Base-by-base conservation (phyloP, 768 basidiomycete genomes). In the Mycena floridula region DNA sequence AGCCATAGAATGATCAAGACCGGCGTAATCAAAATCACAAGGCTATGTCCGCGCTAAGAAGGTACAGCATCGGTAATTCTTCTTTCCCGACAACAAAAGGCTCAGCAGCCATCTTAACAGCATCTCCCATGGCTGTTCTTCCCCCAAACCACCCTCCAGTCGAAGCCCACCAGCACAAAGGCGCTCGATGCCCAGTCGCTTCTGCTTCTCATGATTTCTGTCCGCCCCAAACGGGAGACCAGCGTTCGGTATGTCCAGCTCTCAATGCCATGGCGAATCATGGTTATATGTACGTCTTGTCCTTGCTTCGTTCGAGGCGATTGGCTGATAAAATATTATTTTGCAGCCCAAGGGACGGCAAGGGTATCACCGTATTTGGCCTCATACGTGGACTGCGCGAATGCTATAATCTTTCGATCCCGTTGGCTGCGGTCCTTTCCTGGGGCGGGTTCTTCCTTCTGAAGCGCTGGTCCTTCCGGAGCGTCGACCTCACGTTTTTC, bases 231-330 rank as follows among this genome's bases (percentile, higher is more conserved):
- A 18, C 40, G 23, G 44, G 45, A 21, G 72, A 73, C 42, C 49
- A 56, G 36, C 59, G 74, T 32, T 72, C 70, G 0, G 76, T 76
- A 4, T 77, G 75, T 46, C 76, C 76, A 0, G 76, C 72, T 0
- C 54, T 77, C 27, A 77, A 77, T 48, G 61, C 74, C 13, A 58
- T 77, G 5, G 74, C 76, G 1, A 77, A 77, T 50, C 75, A 77
- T 27, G 74, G 71, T 5, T 76, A 65, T 26, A 39, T 77, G 74
- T 76, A 44, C 57, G 74, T n/a, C n/a, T n/a, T n/a, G n/a, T n/a
- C n/a, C n/a, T n/a, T n/a, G n/a, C n/a, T n/a, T n/a, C n/a, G n/a
- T n/a, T n/a, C n/a, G n/a, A n/a, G n/a, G n/a, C n/a, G n/a, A n/a
- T n/a, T n/a, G n/a, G n/a, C n/a, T n/a, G n/a, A n/a, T n/a, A n/a